These are phyloP conservation scores for Gonium pectorale DNA, from an alignment of 139 green algal genomes.

Conservation along the genomic window DNA sequence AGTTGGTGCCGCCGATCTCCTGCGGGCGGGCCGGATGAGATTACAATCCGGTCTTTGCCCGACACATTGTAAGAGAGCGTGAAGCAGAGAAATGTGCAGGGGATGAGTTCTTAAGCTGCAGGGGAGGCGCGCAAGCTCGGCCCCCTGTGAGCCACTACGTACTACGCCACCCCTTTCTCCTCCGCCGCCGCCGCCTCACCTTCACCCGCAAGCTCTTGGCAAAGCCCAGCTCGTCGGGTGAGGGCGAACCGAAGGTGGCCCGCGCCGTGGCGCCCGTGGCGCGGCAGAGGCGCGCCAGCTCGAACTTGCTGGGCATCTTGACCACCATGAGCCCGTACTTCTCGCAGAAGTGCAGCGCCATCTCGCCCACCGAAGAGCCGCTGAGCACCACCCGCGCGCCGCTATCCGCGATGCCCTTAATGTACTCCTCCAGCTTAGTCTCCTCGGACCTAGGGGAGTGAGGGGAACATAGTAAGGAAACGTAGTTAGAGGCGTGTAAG, in stretches of 20 bases:
- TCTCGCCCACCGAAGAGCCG: constrained; percentile 90
- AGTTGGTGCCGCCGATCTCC: constrained; percentile 93
- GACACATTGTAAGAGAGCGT: no score
- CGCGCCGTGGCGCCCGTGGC: constrained; percentile 83
- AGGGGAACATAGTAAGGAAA: background rate
- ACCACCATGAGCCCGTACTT: constrained; percentile 85
- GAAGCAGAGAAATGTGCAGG: no score
- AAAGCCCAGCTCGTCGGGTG: constrained; percentile 86
- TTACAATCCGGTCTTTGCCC: no score
- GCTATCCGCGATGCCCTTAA: constrained; percentile 86
- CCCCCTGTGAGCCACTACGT: no score
- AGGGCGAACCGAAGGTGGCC: constrained; percentile 63
- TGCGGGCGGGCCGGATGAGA: no score
- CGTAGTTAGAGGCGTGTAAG: no score
- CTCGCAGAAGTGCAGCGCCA: constrained; percentile 99
- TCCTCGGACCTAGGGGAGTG: constrained; percentile 80
- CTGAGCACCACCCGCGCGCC: constrained; percentile 84
- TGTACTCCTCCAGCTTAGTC: constrained; percentile 88
- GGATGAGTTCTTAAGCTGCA: no score
- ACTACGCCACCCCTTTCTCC: background rate
- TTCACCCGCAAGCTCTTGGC: constrained; percentile 68
- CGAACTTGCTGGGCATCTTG: constrained; percentile 97
- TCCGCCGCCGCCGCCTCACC: background rate
- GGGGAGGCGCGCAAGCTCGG: no score
- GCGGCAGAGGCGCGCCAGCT: constrained; percentile 94